Evolutionary conservation across 176 grass and related monocot species (phyloP), one percentile per base, ranked within the genome.

Genomic region (Phragmites australis): DNA sequence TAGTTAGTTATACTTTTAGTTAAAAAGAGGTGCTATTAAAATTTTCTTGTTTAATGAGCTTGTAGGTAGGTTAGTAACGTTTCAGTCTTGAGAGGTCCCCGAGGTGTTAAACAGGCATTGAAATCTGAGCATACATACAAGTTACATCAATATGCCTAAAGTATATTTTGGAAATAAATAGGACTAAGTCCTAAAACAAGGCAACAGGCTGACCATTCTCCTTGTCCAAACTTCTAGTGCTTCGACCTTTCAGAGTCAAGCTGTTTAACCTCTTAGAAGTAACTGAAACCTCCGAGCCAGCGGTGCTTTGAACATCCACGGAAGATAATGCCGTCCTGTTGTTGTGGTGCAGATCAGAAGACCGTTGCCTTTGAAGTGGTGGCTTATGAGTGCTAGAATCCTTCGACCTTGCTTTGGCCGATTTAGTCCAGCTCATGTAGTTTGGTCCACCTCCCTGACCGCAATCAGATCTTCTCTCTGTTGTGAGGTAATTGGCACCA

Each of bases 371-470:
- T 60, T 89, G 84, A 66, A 67, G 40, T 11, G 74, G 73, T 16
- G 44, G 70, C 60, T 85, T 92, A 19, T 87, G 79, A 11, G 40
- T 18, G 59, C 83, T 41, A 46, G 30, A 77, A 23, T 68, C 58
- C 60, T 74, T 89, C 65, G 79, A 61, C 77, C 86, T 97, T 76
- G 92, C 89, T 72, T 90, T 94, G 32, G 87, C 90, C 5, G 94
- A 90, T 76, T 97, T 87, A 12, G 94, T 97, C 85, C 85, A 71
- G 80, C 55, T 83, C 91, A 97, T 92, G 70, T 97, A 97, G 79
- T 27, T 97, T 8, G 89, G 78, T 16, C 63, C 74, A 52, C 71
- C 30, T 48, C 43, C 66, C 3, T 75, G 82, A 73, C 84, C 62
- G 65, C 80, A 74, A 46, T 90, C 87, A 25, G 77, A 84, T 63